Base-by-base conservation (phyloP, 352 stramenopile genomes). In the Pythium scleroteichum region DNA sequence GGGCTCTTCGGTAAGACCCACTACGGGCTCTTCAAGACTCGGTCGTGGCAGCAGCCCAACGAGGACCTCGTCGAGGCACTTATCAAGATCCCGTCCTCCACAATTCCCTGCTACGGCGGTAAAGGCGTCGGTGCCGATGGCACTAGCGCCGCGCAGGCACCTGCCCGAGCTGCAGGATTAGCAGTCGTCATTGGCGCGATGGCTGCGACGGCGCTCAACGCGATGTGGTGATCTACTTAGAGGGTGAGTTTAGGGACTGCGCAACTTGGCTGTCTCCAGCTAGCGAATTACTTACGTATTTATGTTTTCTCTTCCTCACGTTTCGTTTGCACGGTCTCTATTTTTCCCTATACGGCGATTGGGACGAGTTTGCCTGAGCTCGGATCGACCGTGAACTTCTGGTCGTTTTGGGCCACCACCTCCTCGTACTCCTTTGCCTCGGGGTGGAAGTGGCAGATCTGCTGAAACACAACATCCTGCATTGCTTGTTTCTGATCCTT, bases 401-500 rank as follows among this genome's bases (percentile, higher is more conserved):
- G 54, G 55, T 94, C 80, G 40, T 92, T 74, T 45, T 78, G 65
- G 33, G 73, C 66, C 10, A 90, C 62, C 26, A 77, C 62, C 19
- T 80, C 69, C 42, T 94, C 85, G 59, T 82, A 87, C 62, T 90
- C 76, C 1, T 60, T 50, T 0, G 85, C 80, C 54, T 91, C 79
- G 0, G 85, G 80, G 35, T 94, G 78, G 61, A 92, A 94, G 53
- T 82, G 69, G 52, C 80, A 92, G 1, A 94, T 72, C 44, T 92
- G 85, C 40, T 90, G 77, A 51, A 92, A 92, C n/a, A 94, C 81
- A 4, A 82, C 80, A 2, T 83, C 67, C 48, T 92, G 82, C 85
- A 94, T 90, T 20, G 79, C 79, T 6, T 65, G 23, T 51, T 91
- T 91, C 4, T 68, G 69, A 24, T 88, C 73, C 5, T 59, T 23